Evolutionary conservation across 805 yeast species (phyloP).

Genomic region (Metschnikowia borealis): DNA sequence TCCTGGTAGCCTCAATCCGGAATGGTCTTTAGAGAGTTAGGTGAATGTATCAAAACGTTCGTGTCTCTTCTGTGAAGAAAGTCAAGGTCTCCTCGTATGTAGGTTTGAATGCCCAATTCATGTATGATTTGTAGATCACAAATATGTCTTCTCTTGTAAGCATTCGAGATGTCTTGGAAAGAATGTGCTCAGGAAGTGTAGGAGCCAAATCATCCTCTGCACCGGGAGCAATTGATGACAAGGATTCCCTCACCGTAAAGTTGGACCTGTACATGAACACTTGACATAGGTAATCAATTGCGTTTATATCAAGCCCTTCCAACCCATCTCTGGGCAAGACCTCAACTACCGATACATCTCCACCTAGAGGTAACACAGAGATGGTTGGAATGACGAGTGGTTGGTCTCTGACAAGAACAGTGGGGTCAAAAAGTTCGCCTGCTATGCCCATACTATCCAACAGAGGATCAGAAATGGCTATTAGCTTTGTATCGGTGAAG

Average conservation of each 20-base stretch:
- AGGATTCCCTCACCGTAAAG: constrained; percentile 46
- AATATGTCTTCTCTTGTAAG: constrained; percentile 55
- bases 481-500: constrained; percentile 52
- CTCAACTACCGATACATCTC: constrained; percentile 54
- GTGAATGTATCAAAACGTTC: constrained; percentile 8
- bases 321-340: constrained; percentile 37
- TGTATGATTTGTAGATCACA: constrained; percentile 48
- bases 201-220: constrained; percentile 53
- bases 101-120: constrained; percentile 88
- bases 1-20: not conserved
- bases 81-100: constrained; percentile 19
- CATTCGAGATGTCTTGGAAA: constrained; percentile 44
- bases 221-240: constrained; percentile 74
- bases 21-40: not conserved
- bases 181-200: constrained; percentile 25
- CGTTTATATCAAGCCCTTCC: constrained; percentile 40
- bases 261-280: constrained; percentile 20
- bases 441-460: constrained; percentile 7
- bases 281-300: constrained; percentile 60
- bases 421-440: constrained; percentile 36
- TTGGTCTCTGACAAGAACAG: constrained; percentile 32
- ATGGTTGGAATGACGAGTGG: constrained; percentile 30
- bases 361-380: constrained; percentile 26
- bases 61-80: constrained; percentile 16
- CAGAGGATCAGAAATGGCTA: constrained; percentile 42